Conservation (phyloP, 805 yeast genomes). For the Ogataea paraovalis region DNA sequence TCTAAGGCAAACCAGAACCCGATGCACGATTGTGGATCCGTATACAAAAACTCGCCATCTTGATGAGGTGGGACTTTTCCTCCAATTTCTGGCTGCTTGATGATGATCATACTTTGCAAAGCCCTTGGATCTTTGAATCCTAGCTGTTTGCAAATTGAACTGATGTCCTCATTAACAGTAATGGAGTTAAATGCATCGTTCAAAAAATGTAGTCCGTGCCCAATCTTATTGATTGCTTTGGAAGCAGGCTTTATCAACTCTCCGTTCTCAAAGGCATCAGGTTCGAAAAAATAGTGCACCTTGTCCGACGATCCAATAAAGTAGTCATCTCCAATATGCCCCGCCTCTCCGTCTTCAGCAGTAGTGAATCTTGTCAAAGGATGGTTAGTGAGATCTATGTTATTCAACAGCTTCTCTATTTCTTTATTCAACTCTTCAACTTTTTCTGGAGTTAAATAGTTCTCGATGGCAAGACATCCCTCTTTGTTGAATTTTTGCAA, state of each 20-base stretch:
- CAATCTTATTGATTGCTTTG: constrained; percentile 68
- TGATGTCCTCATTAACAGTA: constrained; percentile 49
- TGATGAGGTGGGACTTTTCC: constrained; percentile 76
- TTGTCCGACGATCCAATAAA: constrained; percentile 68
- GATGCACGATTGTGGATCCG: constrained; percentile 65
- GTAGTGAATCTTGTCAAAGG: constrained; percentile 73
- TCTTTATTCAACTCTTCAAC: constrained; percentile 38
- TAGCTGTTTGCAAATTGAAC: constrained; percentile 48
- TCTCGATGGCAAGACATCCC: constrained; percentile 60
- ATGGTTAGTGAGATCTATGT: constrained; percentile 52
- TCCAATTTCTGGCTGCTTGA: constrained; percentile 72
- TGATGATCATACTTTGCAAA: constrained; percentile 73
- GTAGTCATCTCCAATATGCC: constrained; percentile 71
- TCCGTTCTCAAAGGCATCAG: constrained; percentile 63
- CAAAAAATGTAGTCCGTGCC: constrained; percentile 67
- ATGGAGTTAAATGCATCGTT: constrained; percentile 45
- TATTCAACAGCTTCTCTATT: constrained; percentile 41
- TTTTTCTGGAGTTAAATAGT: constrained; percentile 44
- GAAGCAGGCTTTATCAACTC: constrained; percentile 48
- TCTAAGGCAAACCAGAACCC: constrained; percentile 85
- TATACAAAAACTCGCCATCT: constrained; percentile 69
- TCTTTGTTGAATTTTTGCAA: constrained; percentile 44
- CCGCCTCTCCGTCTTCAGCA: constrained; percentile 35
- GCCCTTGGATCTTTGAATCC: constrained; percentile 63
- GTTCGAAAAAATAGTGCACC: constrained; percentile 65